Base-by-base conservation (phyloP, 805 yeast genomes). In the Debaryomyces prosopidis region DNA sequence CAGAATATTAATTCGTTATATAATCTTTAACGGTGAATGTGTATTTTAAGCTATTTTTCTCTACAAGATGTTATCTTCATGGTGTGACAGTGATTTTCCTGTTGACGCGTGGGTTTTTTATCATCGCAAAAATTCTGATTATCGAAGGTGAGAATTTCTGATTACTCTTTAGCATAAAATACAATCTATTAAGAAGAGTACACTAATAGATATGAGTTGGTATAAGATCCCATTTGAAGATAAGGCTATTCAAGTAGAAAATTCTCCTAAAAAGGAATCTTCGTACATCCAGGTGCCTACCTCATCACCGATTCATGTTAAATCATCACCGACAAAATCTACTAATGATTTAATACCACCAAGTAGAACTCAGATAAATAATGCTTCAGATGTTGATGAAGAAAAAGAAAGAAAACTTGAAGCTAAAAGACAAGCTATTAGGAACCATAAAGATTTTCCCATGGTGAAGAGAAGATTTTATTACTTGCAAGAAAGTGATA, bases 401-500 rank as follows among this genome's bases (percentile, higher is more conserved):
- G 54, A 60, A 32, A 54, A 60, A 46, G 57, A 61, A 52, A 50
- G 57, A 51, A 43, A 57, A 47, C 42, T 72, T 40, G 74, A 70
- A 51, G 57, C 59, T 42, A 66, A 62, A 36, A 49, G 73, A 41
- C 70, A 68, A 48, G 65, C 66, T 19, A 60, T 68, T 30, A 57
- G 73, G 54, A 58, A 60, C 31, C 76, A 72, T 52, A 62, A 60
- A 42, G 67, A 69, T 57, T 72, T 68, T 57, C 69, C 69, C 33
- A 57, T 71, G 51, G 62, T 72, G 20, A 48, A 62, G 20, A 62
- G 62, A 43, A 51, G 66, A 36, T 72, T 70, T 55, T 58, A 59
- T 50, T 73, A 73, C 45, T 55, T 73, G 26, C 58, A 55, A n/a
- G 76, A 72, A 45, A 62, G 69, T 36, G 76, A 68, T 44, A 57